Conservation (phyloP, 2,329 filamentous ascomycete genomes). For the Trichothecium sympodiale region DNA sequence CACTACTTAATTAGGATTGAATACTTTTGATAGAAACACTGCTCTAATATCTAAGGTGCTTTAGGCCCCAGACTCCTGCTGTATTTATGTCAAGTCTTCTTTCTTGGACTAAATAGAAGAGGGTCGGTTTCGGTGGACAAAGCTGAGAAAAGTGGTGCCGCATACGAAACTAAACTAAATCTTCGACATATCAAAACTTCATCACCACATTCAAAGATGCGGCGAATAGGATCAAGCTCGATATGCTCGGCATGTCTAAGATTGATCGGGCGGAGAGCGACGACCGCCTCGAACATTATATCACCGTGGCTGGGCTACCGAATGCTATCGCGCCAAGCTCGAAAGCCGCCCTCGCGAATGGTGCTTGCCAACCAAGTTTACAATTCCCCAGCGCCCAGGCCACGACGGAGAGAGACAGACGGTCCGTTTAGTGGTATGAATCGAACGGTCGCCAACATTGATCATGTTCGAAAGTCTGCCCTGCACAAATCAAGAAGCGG, state of each 20-base stretch:
- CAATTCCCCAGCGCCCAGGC: conserved; percentile 23
- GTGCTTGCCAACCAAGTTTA: conserved; percentile 43
- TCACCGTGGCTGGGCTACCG: conserved; percentile 24
- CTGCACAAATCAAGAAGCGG: background rate
- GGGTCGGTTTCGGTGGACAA: too few species aligned
- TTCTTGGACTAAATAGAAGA: too few species aligned
- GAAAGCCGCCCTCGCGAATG: conserved; percentile 41
- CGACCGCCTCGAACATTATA: conserved; percentile 6
- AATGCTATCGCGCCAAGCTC: conserved; percentile 18
- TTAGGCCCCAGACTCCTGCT: too few species aligned
- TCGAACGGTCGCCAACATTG: conserved; percentile 33
- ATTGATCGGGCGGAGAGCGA: conserved; percentile 1
- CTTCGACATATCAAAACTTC: background rate
- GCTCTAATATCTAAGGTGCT: too few species aligned
- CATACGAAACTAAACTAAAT: conserved; percentile 1
- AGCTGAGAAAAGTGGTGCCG: too few species aligned
- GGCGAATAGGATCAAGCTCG: conserved; percentile 2
- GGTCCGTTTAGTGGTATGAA: conserved; percentile 49
- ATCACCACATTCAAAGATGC: conserved; percentile 1
- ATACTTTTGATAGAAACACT: too few species aligned
- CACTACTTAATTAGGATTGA: too few species aligned
- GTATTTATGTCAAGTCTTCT: too few species aligned
- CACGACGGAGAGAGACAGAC: conserved; percentile 25
- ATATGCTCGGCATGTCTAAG: conserved; percentile 13
- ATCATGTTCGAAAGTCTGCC: too few species aligned